phyloP scores from a whole-genome alignment of 306 rosid species.

The Phaseolus lunatus region DNA sequence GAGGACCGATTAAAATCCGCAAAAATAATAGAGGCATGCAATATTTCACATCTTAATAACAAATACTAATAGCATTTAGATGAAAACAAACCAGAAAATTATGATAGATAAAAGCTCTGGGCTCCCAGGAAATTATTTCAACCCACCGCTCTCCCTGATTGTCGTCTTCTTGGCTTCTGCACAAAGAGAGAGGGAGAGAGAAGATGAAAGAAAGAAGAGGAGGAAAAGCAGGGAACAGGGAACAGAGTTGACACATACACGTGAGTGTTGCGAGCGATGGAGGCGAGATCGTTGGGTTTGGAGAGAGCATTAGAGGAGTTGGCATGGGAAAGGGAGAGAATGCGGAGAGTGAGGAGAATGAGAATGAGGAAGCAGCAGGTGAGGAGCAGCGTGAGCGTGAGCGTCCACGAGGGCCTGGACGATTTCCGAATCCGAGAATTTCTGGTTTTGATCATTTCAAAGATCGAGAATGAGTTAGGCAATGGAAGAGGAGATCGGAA shows the following conservation, averaged over 20 bases:
- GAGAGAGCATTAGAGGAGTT: slow-evolving; percentile 42
- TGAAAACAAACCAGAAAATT: slow-evolving; percentile 74
- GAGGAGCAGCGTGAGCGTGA: slow-evolving; percentile 58
- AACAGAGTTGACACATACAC: slow-evolving; percentile 33
- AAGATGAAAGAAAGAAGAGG: background rate
- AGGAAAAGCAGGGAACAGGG: background rate
- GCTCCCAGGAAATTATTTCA: slow-evolving; percentile 91
- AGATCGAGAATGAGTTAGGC: background rate
- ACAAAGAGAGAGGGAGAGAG: background rate
- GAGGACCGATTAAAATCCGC: too few species aligned
- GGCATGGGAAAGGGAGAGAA: slow-evolving; percentile 71
- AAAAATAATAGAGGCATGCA: too few species aligned
- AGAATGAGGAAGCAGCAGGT: slow-evolving; percentile 70
- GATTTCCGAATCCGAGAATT: slow-evolving; percentile 64
- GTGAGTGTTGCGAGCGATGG: slow-evolving; percentile 53
- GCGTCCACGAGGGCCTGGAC: slow-evolving; percentile 46
- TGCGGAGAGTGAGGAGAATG: slow-evolving; percentile 76
- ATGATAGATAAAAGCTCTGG: slow-evolving; percentile 88
- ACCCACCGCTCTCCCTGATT: slow-evolving; percentile 66
- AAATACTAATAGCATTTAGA: too few species aligned
- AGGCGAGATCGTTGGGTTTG: slow-evolving; percentile 71
- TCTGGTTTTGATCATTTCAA: slow-evolving; percentile 62
- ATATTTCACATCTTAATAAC: too few species aligned
- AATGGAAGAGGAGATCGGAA: background rate
- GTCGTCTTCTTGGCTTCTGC: slow-evolving; percentile 48